Evolutionary conservation across 352 stramenopile species (phyloP).

Genomic region (Pythium sukuiense): DNA sequence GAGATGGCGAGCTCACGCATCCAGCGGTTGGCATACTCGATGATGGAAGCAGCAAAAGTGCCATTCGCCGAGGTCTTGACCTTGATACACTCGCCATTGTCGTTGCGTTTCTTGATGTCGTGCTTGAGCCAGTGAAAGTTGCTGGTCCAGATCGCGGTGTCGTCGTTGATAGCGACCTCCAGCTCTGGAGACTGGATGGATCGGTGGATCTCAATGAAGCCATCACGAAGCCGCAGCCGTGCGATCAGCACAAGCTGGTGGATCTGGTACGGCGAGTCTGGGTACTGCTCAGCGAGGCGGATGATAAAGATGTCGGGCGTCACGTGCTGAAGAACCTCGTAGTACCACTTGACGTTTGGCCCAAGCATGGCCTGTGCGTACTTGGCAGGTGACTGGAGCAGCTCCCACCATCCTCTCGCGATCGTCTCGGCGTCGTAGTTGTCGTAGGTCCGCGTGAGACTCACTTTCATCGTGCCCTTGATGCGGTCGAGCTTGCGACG

Average conservation of each 20-base stretch:
- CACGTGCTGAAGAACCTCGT: constrained; percentile 14
- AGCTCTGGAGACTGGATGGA: not conserved
- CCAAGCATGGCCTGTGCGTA: constrained; percentile 3
- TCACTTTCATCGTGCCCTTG: constrained; percentile 11
- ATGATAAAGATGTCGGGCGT: constrained; percentile 15
- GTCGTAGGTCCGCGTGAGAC: constrained; percentile 12
- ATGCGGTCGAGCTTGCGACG: no score
- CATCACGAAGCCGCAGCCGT: not conserved
- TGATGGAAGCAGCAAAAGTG: not conserved
- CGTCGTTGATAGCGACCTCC: not conserved
- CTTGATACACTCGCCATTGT: not conserved
- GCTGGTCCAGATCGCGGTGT: not conserved
- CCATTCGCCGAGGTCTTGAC: constrained; percentile 4
- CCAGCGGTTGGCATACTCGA: constrained; percentile 15
- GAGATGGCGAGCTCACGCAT: constrained; percentile 9
- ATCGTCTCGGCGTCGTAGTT: constrained; percentile 11
- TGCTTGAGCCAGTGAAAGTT: not conserved
- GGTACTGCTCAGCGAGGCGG: constrained; percentile 17
- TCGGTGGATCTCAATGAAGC: not conserved
- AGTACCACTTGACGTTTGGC: constrained; percentile 8
- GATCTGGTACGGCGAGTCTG: not conserved
- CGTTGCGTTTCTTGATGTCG: not conserved
- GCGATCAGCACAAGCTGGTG: not conserved
- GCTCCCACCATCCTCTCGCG: constrained; percentile 12
- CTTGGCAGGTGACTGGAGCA: not conserved